Base-by-base conservation (phyloP, 108 stramenopile genomes). In the Conticribra guillardii region DNA sequence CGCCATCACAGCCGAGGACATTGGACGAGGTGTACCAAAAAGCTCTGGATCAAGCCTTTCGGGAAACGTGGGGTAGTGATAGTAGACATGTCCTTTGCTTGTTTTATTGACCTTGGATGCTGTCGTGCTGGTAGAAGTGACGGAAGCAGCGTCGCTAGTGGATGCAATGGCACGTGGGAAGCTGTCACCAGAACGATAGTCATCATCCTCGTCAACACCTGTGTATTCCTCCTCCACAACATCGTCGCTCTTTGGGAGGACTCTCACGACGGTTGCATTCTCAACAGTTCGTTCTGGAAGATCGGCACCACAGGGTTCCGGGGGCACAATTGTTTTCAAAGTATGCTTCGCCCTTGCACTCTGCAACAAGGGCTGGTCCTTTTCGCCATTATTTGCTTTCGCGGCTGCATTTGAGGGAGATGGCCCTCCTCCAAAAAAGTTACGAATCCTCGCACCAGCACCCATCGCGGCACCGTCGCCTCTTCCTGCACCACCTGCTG, bases 261-360 rank as follows among this genome's bases (percentile, higher is more conserved):
- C 73, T 44, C 41, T 57, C 4, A 73, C 74, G 45, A 76, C 55
- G 23, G 68, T 76, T 16, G 28, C 64, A 55, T 83, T 79, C 31
- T 48, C 47, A 3, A 62, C 49, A 33, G 66, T 69, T n/a, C 19
- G 69, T 37, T 54, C 76, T 18, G 85, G 85, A 7, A 92, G 66
- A 32, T 78, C 89, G 33, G 82, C 85, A 45, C 74, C 76, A 23
- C 83, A 72, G 16, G 91, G 91, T 67, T 93, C 91, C 15, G 91
- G 91, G 8, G 91, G 87, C 22, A 93, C 91, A 58, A 93, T 88
- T n/a, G 91, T 93, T 64, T 89, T 93, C 26, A 93, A 70, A 57
- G 82, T 81, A 22, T 85, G 84, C 49, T 88, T 87, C 14, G 87
- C 89, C 23, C 83, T 80, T 3, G 91, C 88, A 64, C 84, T 85